These are phyloP conservation scores for Scenedesmus sp. DNA, from an alignment of 163 green algal species.

Conservation along the genomic window DNA sequence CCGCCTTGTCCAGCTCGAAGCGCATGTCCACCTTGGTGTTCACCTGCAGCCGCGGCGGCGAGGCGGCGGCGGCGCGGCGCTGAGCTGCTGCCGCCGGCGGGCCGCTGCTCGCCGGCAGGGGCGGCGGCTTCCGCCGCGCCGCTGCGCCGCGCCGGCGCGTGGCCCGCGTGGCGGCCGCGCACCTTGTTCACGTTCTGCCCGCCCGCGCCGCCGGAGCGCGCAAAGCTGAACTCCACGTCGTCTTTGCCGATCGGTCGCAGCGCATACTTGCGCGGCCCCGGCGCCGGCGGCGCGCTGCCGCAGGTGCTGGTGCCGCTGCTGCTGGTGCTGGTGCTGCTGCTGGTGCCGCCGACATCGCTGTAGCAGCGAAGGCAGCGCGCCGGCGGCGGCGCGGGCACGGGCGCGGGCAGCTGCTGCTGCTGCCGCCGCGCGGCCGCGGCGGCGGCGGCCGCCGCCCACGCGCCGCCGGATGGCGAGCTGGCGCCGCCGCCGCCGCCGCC, in stretches of 20 bases:
- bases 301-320: constrained; percentile 21
- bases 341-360: constrained; percentile 28
- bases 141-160: too few relatives aligned
- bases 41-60: constrained; percentile 62
- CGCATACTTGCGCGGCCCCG: constrained; percentile 42
- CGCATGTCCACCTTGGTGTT: constrained; percentile 98
- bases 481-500: too few relatives aligned
- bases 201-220: constrained; percentile 85
- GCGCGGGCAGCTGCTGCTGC: constrained; percentile 6
- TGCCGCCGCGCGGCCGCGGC: neutral
- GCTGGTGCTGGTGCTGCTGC: constrained; percentile 15
- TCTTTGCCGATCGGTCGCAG: constrained; percentile 64
- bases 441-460: neutral
- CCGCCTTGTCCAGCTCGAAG: constrained; percentile 74
- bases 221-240: constrained; percentile 89
- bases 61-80: too few relatives aligned
- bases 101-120: too few relatives aligned
- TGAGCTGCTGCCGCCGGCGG: neutral
- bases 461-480: too few relatives aligned
- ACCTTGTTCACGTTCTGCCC: constrained; percentile 97
- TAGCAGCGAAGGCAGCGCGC: constrained; percentile 11
- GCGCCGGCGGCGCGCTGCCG: neutral
- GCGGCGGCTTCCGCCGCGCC: too few relatives aligned
- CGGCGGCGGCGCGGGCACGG: neutral
- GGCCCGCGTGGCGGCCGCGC: neutral